Evolutionary conservation across 2,329 filamentous ascomycete genomes (phyloP).

Genomic region (Aspergillus sp.): DNA sequence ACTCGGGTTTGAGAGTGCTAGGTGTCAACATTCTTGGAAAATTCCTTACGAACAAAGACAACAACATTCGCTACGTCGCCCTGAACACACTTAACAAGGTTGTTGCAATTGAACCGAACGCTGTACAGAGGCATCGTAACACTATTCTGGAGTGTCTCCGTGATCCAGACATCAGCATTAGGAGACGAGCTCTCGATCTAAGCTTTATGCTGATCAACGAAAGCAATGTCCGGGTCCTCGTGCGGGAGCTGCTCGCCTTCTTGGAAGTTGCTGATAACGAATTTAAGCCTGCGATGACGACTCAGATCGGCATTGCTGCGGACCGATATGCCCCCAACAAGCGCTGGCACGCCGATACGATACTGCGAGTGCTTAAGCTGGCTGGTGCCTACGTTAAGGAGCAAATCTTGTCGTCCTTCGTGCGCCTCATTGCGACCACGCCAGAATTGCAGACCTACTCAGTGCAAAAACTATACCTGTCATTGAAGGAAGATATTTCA

Average conservation of each 20-base stretch:
- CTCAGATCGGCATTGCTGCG: slow-evolving; percentile 94
- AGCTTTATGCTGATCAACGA: slow-evolving; percentile 99
- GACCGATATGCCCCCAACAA: slow-evolving; percentile 96
- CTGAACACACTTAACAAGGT: slow-evolving; percentile 98
- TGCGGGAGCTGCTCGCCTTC: slow-evolving; percentile 90
- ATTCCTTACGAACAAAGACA: slow-evolving; percentile 96
- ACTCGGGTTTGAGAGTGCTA: slow-evolving; percentile 88
- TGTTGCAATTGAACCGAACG: slow-evolving; percentile 95
- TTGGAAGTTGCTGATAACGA: slow-evolving; percentile 96
- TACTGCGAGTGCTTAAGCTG: slow-evolving; percentile 88
- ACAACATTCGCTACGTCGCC: slow-evolving; percentile 98
- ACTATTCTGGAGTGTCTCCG: slow-evolving; percentile 95
- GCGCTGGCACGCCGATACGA: slow-evolving; percentile 97
- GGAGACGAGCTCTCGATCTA: slow-evolving; percentile 89
- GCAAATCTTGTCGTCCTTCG: slow-evolving; percentile 94
- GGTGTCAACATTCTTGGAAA: slow-evolving; percentile 98
- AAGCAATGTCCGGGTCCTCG: slow-evolving; percentile 88
- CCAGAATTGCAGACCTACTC: slow-evolving; percentile 95
- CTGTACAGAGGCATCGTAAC: slow-evolving; percentile 93
- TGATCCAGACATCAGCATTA: slow-evolving; percentile 97
- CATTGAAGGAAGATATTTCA: slow-evolving; percentile 92
- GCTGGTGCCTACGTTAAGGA: slow-evolving; percentile 98
- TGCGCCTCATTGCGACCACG: slow-evolving; percentile 90
- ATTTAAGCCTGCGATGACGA: slow-evolving; percentile 98
- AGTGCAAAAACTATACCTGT: slow-evolving; percentile 88